Evolutionary conservation across 192 early-diverging fungal genomes (phyloP).

Genomic region (Haplosporangium gracile): DNA sequence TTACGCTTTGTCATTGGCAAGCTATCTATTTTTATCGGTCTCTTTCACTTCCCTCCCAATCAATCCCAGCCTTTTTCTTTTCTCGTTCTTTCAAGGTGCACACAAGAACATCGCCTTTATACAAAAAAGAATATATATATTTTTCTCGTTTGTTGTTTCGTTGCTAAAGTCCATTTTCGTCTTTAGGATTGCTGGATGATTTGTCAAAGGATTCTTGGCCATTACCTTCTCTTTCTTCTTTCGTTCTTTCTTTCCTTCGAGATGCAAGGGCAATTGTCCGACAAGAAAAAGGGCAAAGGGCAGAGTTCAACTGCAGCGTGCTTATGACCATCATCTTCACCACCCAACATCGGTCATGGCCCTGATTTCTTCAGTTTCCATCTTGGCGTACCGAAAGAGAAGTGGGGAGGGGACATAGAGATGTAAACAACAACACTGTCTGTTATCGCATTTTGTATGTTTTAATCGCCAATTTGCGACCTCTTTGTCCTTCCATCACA

Average conservation of each 20-base stretch:
- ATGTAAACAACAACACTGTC: neutral
- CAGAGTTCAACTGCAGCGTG: no score
- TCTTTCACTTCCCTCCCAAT: neutral
- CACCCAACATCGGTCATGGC: no score
- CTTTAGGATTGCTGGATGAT: neutral
- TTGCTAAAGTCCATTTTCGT: neutral
- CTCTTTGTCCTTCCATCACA: neutral
- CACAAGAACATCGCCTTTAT: neutral
- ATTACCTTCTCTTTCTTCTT: neutral
- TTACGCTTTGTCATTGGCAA: neutral
- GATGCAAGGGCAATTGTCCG: neutral
- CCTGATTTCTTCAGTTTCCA: no score
- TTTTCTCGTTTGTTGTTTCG: neutral
- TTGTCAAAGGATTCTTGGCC: neutral
- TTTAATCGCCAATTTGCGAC: neutral
- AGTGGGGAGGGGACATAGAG: neutral
- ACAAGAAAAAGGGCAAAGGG: no score
- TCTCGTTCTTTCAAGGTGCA: neutral
- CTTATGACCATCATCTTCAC: no score
- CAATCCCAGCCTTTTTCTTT: neutral
- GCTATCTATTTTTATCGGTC: constrained; percentile 1
- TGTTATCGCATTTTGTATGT: neutral
- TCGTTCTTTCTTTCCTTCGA: neutral
- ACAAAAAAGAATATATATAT: neutral
- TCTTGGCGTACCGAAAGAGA: no score